Percentiles rank a stretch among this genome's conserved stretches.
Evolutionary conservation across 805 yeast species (phyloP).

Genomic region (Metschnikowia lunata): DNA sequence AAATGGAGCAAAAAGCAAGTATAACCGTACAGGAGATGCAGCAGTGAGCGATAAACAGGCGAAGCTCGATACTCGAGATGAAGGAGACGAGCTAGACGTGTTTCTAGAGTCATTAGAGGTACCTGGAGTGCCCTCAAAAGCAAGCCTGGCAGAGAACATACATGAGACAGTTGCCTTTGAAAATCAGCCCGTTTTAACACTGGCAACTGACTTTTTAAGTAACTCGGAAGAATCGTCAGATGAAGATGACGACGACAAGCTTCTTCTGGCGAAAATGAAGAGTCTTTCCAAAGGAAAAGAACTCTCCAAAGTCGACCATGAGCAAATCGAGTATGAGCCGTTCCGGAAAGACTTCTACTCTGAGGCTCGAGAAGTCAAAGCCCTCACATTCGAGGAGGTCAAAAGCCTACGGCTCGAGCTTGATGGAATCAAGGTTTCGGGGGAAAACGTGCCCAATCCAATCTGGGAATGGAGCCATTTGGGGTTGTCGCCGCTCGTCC

Average conservation of each 20-base stretch:
- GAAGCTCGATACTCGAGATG: too few relatives aligned
- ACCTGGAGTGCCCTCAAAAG: neutral
- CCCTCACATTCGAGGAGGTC: constrained; percentile 52
- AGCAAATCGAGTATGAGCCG: constrained; percentile 43
- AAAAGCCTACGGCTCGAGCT: constrained; percentile 45
- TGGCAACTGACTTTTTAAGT: neutral
- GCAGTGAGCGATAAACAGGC: constrained; percentile 15
- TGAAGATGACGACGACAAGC: constrained; percentile 25
- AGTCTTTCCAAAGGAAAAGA: constrained; percentile 47
- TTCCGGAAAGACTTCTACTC: constrained; percentile 61
- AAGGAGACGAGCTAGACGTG: constrained; percentile 28
- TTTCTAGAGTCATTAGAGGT: constrained; percentile 10
- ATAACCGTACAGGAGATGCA: constrained; percentile 18
- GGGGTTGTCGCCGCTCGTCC: constrained; percentile 62
- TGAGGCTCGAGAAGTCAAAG: constrained; percentile 51
- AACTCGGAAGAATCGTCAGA: constrained; percentile 4
- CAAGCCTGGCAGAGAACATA: neutral
- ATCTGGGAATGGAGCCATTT: constrained; percentile 74
- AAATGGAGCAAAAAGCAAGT: constrained; percentile 3
- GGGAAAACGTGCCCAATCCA: constrained; percentile 57
- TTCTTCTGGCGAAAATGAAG: constrained; percentile 34
- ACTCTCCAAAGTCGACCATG: constrained; percentile 45
- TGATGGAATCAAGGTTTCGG: constrained; percentile 67
- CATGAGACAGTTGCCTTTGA: neutral
- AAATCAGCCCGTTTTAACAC: too few relatives aligned